Evolutionary conservation across 129 eudicot species (phyloP).

Genomic region (Lactuca sativa): DNA sequence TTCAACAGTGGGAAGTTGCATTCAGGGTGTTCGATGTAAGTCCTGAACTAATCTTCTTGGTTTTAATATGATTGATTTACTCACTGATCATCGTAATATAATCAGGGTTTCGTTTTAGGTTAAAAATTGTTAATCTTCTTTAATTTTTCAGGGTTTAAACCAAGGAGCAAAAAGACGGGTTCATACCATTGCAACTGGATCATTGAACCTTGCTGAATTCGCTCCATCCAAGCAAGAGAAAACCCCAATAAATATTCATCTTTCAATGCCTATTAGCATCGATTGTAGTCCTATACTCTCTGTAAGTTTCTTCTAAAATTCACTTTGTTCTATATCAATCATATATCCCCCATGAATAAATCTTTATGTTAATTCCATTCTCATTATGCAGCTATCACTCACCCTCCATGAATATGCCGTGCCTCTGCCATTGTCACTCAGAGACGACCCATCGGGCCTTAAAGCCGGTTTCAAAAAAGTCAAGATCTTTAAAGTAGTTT

Average conservation of each 20-base stretch:
- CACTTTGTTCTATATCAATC: background rate
- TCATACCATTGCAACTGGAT: conserved; percentile 45
- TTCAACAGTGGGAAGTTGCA: conserved; percentile 54
- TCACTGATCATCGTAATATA: background rate
- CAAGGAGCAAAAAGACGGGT: conserved; percentile 37
- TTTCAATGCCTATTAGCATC: conserved; percentile 30
- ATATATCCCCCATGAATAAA: background rate
- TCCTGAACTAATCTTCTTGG: conserved; percentile 10
- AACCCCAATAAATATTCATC: conserved; percentile 46
- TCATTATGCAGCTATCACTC: conserved; percentile 51
- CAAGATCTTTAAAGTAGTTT: conserved; percentile 44
- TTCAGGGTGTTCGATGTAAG: conserved; percentile 58
- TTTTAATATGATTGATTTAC: background rate
- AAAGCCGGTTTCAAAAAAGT: conserved; percentile 49
- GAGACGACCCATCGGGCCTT: conserved; percentile 33
- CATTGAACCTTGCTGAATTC: conserved; percentile 63
- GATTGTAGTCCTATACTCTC: conserved; percentile 43
- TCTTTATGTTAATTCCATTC: background rate
- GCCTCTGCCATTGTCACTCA: background rate
- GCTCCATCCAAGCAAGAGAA: conserved; percentile 43
- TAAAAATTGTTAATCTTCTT: background rate
- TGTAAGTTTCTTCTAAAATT: conserved; percentile 42
- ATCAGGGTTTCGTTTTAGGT: background rate
- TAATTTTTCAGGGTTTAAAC: conserved; percentile 40
- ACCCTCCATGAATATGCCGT: conserved; percentile 35